phyloP scores from a whole-genome alignment of 2,329 filamentous ascomycete genomes.

The Coniochaeta pulveracea region DNA sequence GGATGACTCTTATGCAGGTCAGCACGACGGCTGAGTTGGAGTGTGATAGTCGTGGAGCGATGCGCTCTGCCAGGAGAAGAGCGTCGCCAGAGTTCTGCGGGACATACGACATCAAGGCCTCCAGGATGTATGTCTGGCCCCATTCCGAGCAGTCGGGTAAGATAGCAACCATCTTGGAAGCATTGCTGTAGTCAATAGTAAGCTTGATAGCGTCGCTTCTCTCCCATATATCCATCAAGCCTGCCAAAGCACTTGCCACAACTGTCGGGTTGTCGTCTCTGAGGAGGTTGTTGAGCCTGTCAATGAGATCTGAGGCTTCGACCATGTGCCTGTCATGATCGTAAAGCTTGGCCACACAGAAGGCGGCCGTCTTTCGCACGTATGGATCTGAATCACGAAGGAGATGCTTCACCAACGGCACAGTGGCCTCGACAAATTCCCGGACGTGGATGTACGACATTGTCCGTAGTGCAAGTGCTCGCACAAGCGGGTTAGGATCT shows the following conservation, averaged over 20 bases:
- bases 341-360: constrained; percentile 94
- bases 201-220: constrained; percentile 94
- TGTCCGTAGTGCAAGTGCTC: constrained; percentile 83
- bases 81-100: constrained; percentile 86
- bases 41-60: constrained; percentile 90
- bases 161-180: constrained; percentile 96
- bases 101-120: constrained; percentile 95
- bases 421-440: constrained; percentile 87
- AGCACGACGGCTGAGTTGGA: constrained; percentile 94
- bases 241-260: constrained; percentile 83
- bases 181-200: constrained; percentile 94
- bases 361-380: constrained; percentile 92
- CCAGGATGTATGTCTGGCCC: constrained; percentile 97
- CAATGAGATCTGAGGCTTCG: constrained; percentile 83
- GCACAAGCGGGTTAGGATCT: constrained; percentile 82
- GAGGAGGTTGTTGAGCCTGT: constrained; percentile 77
- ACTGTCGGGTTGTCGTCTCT: constrained; percentile 96
- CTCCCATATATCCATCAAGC: constrained; percentile 97
- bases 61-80: constrained; percentile 79
- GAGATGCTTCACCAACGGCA: constrained; percentile 71
- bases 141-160: constrained; percentile 96
- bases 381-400: constrained; percentile 86
- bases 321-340: constrained; percentile 89
- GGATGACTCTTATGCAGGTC: constrained; percentile 89
- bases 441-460: constrained; percentile 96